Percentiles rank a stretch among this genome's conserved stretches.
Evolutionary conservation across 192 early-diverging fungal species (phyloP).

Genomic region (Pecoramyces ruminantium): DNA sequence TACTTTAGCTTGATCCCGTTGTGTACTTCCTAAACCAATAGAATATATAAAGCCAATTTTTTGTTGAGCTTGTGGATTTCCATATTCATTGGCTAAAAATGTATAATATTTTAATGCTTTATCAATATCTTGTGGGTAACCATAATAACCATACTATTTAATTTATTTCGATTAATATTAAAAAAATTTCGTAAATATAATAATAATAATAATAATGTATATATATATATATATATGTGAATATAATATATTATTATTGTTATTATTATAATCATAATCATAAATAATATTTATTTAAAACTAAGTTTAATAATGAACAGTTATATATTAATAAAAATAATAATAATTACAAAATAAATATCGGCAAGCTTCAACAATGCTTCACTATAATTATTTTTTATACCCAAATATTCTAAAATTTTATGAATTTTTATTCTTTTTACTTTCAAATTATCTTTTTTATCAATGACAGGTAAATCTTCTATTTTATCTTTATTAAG

Average conservation of each 20-base stretch:
- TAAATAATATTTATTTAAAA: too few relatives aligned
- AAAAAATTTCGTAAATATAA: too few relatives aligned
- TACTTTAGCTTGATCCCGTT: conserved; percentile 53
- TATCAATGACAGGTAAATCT: not conserved
- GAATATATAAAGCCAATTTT: conserved; percentile 83
- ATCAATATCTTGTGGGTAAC: not conserved
- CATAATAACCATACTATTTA: not conserved
- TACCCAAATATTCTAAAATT: not conserved
- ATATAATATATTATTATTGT: too few relatives aligned
- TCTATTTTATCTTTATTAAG: not conserved
- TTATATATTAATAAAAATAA: too few relatives aligned
- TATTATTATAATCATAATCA: too few relatives aligned
- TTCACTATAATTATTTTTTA: not conserved
- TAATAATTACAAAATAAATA: not conserved
- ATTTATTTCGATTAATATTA: too few relatives aligned
- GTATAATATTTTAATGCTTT: not conserved
- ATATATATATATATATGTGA: too few relatives aligned
- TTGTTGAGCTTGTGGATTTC: conserved; percentile 71
- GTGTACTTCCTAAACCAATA: conserved; percentile 57
- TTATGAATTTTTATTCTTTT: not conserved
- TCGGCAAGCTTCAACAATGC: not conserved
- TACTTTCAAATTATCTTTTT: not conserved
- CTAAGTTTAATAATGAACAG: too few relatives aligned
- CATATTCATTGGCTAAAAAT: conserved; percentile 6
- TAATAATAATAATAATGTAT: too few relatives aligned